A percentile compares a stretch with the other conserved stretches of the same genome.
phyloP scores from a whole-genome alignment of 2,329 filamentous ascomycete genomes.

The Decorospora gaudefroyi region DNA sequence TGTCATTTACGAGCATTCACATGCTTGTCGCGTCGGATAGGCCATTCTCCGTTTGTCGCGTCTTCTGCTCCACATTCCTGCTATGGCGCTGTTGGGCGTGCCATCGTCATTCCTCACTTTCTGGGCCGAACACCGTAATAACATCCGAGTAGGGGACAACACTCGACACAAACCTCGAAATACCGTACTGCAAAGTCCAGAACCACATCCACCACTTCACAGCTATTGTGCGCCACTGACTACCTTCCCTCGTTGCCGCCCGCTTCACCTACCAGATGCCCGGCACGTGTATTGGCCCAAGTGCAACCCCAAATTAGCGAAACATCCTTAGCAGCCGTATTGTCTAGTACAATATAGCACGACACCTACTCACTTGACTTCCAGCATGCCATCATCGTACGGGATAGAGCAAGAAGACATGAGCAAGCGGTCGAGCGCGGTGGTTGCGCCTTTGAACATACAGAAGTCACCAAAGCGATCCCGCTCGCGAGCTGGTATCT shows the following conservation, averaged over 20 bases:
- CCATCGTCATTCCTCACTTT: slow-evolving; percentile 38
- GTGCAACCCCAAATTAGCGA: slow-evolving; percentile 38
- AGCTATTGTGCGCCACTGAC: slow-evolving; percentile 2
- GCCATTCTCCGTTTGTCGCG: slow-evolving; percentile 35
- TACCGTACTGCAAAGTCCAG: slow-evolving; percentile 2
- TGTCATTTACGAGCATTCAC: slow-evolving; percentile 8
- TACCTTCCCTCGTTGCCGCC: slow-evolving; percentile 14
- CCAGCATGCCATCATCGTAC: slow-evolving; percentile 36
- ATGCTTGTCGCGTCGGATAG: slow-evolving; percentile 31
- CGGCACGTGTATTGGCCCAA: slow-evolving; percentile 22
- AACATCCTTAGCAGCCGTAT: slow-evolving; percentile 8
- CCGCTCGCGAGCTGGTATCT: slow-evolving; percentile 27
- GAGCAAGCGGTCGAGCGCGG: slow-evolving; percentile 43
- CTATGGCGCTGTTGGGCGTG: slow-evolving; percentile 21
- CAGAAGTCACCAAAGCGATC: slow-evolving; percentile 43
- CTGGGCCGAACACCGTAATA: slow-evolving; percentile 38
- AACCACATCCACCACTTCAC: not conserved
- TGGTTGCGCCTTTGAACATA: slow-evolving; percentile 46
- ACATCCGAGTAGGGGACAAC: slow-evolving; percentile 18
- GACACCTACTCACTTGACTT: slow-evolving; percentile 1
- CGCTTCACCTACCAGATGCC: slow-evolving; percentile 33
- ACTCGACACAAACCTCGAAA: slow-evolving; percentile 23
- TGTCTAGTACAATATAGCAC: not conserved
- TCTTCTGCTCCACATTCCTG: slow-evolving; percentile 37
- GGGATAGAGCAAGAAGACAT: slow-evolving; percentile 34